Conservation (phyloP, 768 basidiomycete species). For the Lyophyllum decastes region DNA sequence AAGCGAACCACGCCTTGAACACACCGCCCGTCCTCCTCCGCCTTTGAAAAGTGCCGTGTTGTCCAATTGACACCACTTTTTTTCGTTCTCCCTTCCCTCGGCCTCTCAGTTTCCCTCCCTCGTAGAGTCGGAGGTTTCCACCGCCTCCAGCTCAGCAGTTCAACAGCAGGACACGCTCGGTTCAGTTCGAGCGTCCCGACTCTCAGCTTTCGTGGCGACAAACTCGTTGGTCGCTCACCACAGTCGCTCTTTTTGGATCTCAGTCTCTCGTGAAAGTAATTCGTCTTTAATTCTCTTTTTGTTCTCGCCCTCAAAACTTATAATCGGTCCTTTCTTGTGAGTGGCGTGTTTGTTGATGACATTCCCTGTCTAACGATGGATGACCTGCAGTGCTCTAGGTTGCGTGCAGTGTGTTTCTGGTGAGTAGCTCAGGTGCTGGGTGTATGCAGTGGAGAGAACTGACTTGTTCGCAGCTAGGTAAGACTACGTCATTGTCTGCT, state of each 20-base stretch:
- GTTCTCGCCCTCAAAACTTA: conserved; percentile 21
- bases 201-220: conserved; percentile 23
- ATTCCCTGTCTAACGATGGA: neutral
- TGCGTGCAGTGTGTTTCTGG: conserved; percentile 9
- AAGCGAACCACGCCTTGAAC: conserved; percentile 57
- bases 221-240: conserved; percentile 34
- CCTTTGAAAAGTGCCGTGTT: conserved; percentile 54
- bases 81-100: conserved; percentile 25
- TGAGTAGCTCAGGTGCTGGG: conserved; percentile 11
- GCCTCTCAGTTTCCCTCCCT: conserved; percentile 32
- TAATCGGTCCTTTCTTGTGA: conserved; percentile 21
- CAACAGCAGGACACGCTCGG: conserved; percentile 44
- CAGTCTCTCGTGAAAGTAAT: conserved; percentile 31
- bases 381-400: conserved; percentile 1
- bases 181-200: conserved; percentile 52
- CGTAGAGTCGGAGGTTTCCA: conserved; percentile 33
- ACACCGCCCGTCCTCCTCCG: conserved; percentile 43
- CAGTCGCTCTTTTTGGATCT: conserved; percentile 51
- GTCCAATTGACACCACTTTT: conserved; percentile 46
- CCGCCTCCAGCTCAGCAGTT: conserved; percentile 31
- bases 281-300: conserved; percentile 26
- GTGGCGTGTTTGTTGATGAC: conserved; percentile 5
- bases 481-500: conserved; percentile 25
- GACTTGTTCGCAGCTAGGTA: conserved; percentile 3
- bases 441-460: neutral